phyloP scores from a whole-genome alignment of 1,139 yeast species.

The Lodderomyces parapsilosis region DNA sequence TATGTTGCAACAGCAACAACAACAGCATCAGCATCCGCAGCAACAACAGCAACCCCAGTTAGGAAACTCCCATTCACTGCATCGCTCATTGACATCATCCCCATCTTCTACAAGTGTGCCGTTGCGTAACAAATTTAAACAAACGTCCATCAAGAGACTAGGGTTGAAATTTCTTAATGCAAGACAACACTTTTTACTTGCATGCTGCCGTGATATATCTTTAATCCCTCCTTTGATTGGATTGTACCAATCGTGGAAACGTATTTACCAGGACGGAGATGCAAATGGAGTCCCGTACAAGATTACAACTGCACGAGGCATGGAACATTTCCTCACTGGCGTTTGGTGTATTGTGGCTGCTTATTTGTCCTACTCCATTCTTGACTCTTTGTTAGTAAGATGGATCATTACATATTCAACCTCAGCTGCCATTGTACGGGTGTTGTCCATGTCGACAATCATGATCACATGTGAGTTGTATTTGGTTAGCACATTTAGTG shows the following conservation, averaged over 20 bases:
- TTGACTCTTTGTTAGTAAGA: slow-evolving; percentile 87
- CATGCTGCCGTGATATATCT: slow-evolving; percentile 71
- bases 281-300: slow-evolving; percentile 6
- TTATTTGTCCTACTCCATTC: slow-evolving; percentile 76
- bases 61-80: not conserved
- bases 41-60: not conserved
- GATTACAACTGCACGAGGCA: slow-evolving; percentile 57
- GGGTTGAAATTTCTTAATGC: slow-evolving; percentile 72
- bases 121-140: slow-evolving; percentile 6
- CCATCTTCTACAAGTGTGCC: not conserved
- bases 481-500: slow-evolving; percentile 56
- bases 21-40: not conserved
- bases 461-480: slow-evolving; percentile 71
- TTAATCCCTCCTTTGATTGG: slow-evolving; percentile 64
- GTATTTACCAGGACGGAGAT: slow-evolving; percentile 34
- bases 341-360: slow-evolving; percentile 86
- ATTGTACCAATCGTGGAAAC: slow-evolving; percentile 52
- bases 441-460: slow-evolving; percentile 76
- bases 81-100: not conserved
- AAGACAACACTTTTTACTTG: slow-evolving; percentile 71
- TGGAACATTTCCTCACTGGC: slow-evolving; percentile 71
- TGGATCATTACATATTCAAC: slow-evolving; percentile 93
- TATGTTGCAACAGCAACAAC: slow-evolving; percentile 1
- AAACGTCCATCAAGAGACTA: slow-evolving; percentile 42
- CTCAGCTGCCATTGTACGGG: slow-evolving; percentile 82